Evolutionary conservation across 2,329 filamentous ascomycete genomes (phyloP).

Genomic region (Arthrobotrys sinensis): DNA sequence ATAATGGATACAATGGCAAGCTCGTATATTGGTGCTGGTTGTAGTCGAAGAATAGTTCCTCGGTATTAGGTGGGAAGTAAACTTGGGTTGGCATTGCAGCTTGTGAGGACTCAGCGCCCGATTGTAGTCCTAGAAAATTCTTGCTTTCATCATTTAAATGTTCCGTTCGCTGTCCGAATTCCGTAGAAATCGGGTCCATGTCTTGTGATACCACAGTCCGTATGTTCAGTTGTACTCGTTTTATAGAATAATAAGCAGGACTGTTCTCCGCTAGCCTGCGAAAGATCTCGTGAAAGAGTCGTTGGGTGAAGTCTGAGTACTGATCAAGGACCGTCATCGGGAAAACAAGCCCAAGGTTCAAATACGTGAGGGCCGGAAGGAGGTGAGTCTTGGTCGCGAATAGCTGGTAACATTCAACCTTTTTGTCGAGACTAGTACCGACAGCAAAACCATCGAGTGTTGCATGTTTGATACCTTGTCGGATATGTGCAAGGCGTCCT

Average conservation of each 20-base stretch:
- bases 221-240: neutral
- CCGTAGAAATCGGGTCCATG: neutral
- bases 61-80: conserved; percentile 7
- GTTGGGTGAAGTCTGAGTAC: neutral
- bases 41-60: neutral
- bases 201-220: neutral
- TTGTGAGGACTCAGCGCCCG: neutral
- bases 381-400: neutral
- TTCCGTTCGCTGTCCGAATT: neutral
- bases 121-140: neutral
- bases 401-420: neutral
- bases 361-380: neutral
- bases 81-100: neutral
- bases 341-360: neutral
- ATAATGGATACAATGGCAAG: neutral
- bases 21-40: neutral
- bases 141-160: neutral
- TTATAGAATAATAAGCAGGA: neutral
- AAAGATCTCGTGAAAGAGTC: neutral
- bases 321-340: neutral
- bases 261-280: neutral
- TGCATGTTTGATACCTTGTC: neutral
- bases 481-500: neutral
- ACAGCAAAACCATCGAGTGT: neutral
- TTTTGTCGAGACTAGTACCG: too few species aligned